A percentile compares a stretch with the other conserved stretches of the same genome.
Evolutionary conservation across 2,329 filamentous ascomycete genomes (phyloP).

Genomic region (Capronia americana): DNA sequence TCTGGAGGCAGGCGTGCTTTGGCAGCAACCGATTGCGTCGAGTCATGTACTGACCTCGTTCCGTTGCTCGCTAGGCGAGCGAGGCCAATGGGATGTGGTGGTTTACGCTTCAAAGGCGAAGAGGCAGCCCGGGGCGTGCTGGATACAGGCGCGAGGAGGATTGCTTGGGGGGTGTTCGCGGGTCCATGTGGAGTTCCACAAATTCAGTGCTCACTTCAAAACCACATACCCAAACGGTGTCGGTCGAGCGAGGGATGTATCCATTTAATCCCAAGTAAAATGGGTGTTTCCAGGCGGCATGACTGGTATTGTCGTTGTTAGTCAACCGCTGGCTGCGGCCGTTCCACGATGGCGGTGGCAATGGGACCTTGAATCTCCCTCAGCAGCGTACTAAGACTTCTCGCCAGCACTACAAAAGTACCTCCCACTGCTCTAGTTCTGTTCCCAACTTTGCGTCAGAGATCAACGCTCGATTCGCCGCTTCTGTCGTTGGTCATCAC

Average conservation of each 20-base stretch:
- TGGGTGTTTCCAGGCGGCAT: not conserved
- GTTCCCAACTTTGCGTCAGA: conserved; percentile 22
- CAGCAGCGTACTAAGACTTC: not conserved
- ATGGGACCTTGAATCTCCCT: not conserved
- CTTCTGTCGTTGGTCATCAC: conserved; percentile 13
- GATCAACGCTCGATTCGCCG: conserved; percentile 15
- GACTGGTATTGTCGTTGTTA: not conserved
- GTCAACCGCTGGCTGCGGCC: not conserved
- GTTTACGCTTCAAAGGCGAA: not conserved
- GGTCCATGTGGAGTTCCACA: not conserved
- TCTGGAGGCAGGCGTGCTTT: not conserved
- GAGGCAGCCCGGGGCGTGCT: not conserved
- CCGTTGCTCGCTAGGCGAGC: not conserved
- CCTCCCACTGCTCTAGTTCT: conserved; percentile 16
- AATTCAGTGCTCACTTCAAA: not conserved
- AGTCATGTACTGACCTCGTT: conserved; percentile 12
- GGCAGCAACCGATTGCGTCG: conserved; percentile 10
- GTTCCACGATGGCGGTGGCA: conserved; percentile 8
- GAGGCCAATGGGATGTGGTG: not conserved
- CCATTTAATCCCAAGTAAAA: too few species aligned
- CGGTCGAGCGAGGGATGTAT: not conserved
- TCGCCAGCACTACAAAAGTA: conserved; percentile 18
- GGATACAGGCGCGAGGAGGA: conserved; percentile 1
- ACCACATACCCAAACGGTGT: not conserved
- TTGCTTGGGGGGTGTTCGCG: not conserved